phyloP scores from a whole-genome alignment of 352 stramenopile genomes.

The Globisporangium spiculum region DNA sequence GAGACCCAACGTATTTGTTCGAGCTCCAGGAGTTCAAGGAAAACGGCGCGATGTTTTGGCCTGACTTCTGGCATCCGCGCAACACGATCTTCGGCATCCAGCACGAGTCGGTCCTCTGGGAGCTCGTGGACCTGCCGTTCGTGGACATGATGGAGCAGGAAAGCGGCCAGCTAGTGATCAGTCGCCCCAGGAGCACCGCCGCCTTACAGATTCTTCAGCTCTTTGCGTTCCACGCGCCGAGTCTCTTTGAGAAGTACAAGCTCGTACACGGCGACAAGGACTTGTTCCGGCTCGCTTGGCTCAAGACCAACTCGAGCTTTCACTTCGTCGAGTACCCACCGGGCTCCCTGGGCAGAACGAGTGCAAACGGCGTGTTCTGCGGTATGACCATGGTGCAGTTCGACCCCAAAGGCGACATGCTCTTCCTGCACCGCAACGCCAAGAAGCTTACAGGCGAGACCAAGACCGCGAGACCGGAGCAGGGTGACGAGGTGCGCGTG shows the following conservation, averaged over 20 bases:
- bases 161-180: constrained; percentile 55
- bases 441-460: constrained; percentile 36
- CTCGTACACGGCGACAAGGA: constrained; percentile 55
- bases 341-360: constrained; percentile 29
- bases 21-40: constrained; percentile 30
- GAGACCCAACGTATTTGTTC: constrained; percentile 53
- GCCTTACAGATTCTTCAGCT: constrained; percentile 35
- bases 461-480: constrained; percentile 1
- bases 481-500: constrained; percentile 13
- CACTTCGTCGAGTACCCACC: constrained; percentile 47
- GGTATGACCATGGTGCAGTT: constrained; percentile 53
- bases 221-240: constrained; percentile 49
- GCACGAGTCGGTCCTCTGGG: constrained; percentile 45
- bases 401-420: constrained; percentile 26
- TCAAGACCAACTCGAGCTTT: constrained; percentile 43
- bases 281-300: constrained; percentile 54
- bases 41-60: constrained; percentile 54
- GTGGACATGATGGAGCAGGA: constrained; percentile 78
- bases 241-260: constrained; percentile 33
- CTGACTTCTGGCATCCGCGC: constrained; percentile 54
- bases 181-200: constrained; percentile 28
- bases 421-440: constrained; percentile 52
- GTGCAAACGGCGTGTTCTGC: constrained; percentile 35
- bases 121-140: constrained; percentile 37
- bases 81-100: constrained; percentile 64